A percentile compares a stretch with the other conserved stretches of the same genome.
These are phyloP conservation scores for Cercospora sojina DNA, from an alignment of 2,329 filamentous ascomycete species.

Conservation along the genomic window DNA sequence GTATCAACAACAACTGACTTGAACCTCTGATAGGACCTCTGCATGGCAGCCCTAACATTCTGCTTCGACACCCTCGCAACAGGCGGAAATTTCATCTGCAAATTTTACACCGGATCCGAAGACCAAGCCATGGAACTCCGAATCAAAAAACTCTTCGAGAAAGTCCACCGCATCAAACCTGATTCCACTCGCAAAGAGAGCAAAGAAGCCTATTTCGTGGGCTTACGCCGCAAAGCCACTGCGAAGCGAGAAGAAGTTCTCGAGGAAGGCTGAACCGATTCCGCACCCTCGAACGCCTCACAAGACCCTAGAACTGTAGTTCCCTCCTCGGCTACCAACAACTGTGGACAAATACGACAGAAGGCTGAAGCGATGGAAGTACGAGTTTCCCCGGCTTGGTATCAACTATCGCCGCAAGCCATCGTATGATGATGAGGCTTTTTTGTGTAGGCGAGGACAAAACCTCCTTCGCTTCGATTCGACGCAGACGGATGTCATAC, in stretches of 20 bases:
- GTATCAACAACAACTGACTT: not conserved
- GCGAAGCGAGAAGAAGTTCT: slow-evolving; percentile 48
- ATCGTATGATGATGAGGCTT: not conserved
- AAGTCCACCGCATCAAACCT: slow-evolving; percentile 84
- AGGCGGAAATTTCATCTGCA: slow-evolving; percentile 92
- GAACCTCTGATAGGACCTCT: slow-evolving; percentile 71
- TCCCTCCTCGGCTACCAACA: not conserved
- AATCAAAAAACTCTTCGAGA: slow-evolving; percentile 73
- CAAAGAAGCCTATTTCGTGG: slow-evolving; percentile 84
- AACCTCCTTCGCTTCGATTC: not conserved
- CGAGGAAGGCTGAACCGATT: slow-evolving; percentile 23
- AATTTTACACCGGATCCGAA: slow-evolving; percentile 91
- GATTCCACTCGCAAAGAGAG: slow-evolving; percentile 75
- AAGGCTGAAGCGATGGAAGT: not conserved
- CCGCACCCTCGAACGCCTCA: not conserved
- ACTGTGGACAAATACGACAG: not conserved
- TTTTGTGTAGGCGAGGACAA: not conserved
- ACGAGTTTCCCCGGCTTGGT: not conserved
- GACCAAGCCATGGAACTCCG: slow-evolving; percentile 75
- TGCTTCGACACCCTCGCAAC: slow-evolving; percentile 76
- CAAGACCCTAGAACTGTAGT: not conserved
- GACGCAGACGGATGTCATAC: too few relatives aligned
- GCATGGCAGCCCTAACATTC: slow-evolving; percentile 79
- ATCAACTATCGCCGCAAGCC: not conserved
- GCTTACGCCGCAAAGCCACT: slow-evolving; percentile 64